Evolutionary conservation across 257 asterid genomes (phyloP).

Genomic region (Lithospermum erythrorhizon): DNA sequence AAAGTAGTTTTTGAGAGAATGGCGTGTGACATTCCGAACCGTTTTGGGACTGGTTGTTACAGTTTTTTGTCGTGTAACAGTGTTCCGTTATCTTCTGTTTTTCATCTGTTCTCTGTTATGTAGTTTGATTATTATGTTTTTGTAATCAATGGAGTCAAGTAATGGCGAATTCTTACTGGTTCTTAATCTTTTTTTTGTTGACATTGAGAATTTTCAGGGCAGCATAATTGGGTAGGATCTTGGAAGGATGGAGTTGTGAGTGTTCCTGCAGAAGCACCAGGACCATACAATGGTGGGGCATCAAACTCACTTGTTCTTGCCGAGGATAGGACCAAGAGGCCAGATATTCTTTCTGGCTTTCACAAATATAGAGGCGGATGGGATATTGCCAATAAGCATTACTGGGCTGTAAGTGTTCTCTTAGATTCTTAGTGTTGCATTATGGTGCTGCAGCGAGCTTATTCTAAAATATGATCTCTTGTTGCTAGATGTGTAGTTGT

Average conservation of each 20-base stretch:
- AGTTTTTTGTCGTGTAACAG: too few species aligned
- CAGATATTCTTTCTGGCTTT: constrained; percentile 63
- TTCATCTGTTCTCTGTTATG: not conserved
- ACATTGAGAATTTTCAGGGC: constrained; percentile 31
- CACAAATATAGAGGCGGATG: constrained; percentile 91
- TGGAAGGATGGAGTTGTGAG: constrained; percentile 62
- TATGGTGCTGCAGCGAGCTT: not conserved
- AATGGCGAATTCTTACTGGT: not conserved
- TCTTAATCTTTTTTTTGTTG: not conserved
- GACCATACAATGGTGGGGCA: constrained; percentile 32
- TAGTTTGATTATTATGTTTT: not conserved
- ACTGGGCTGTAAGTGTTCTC: constrained; percentile 92
- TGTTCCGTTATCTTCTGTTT: too few species aligned
- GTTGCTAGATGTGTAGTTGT: not conserved
- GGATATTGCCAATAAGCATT: constrained; percentile 87
- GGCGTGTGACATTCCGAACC: too few species aligned
- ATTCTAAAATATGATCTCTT: not conserved
- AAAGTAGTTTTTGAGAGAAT: not conserved
- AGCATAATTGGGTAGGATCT: constrained; percentile 38
- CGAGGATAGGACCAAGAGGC: constrained; percentile 69
- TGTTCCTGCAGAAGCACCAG: constrained; percentile 56
- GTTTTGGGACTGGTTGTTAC: too few species aligned
- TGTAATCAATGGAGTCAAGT: not conserved
- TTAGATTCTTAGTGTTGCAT: not conserved
- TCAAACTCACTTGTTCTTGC: constrained; percentile 64